These are phyloP conservation scores for Boletus coccyginus DNA, from an alignment of 768 basidiomycete genomes.

Conservation along the genomic window DNA sequence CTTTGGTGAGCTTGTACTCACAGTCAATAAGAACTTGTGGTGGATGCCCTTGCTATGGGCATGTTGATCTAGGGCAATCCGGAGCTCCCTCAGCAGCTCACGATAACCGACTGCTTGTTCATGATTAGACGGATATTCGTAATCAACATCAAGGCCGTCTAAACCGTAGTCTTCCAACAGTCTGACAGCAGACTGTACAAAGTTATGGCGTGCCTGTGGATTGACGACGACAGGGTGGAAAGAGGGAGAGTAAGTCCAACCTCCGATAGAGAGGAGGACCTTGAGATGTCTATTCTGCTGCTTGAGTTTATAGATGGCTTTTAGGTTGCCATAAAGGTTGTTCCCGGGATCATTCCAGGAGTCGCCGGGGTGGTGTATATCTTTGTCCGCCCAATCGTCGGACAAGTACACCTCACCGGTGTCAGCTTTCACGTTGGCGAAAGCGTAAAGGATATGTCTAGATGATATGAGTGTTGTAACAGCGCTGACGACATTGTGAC, in stretches of 20 bases:
- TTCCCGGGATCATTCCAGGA: slow-evolving; percentile 90
- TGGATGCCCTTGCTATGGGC: slow-evolving; percentile 58
- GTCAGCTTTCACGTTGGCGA: slow-evolving; percentile 83
- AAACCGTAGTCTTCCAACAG: slow-evolving; percentile 89
- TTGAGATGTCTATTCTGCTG: slow-evolving; percentile 79
- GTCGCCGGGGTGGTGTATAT: slow-evolving; percentile 95
- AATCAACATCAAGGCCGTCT: slow-evolving; percentile 91
- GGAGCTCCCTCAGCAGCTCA: slow-evolving; percentile 72
- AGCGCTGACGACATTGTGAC: slow-evolving; percentile 23
- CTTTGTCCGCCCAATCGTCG: slow-evolving; percentile 93
- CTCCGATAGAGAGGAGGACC: slow-evolving; percentile 85
- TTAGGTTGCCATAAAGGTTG: slow-evolving; percentile 95
- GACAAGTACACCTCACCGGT: slow-evolving; percentile 86
- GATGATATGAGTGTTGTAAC: neutral
- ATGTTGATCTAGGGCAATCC: slow-evolving; percentile 73
- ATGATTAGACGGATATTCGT: slow-evolving; percentile 85
- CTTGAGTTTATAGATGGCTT: slow-evolving; percentile 90
- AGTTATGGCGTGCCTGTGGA: slow-evolving; percentile 59
- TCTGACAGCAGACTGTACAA: slow-evolving; percentile 77
- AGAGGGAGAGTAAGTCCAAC: slow-evolving; percentile 89
- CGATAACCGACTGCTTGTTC: slow-evolving; percentile 82
- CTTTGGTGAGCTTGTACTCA: slow-evolving; percentile 34
- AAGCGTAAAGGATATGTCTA: slow-evolving; percentile 90
- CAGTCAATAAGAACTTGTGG: slow-evolving; percentile 72
- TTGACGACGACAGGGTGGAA: slow-evolving; percentile 81